Percentiles rank a stretch among this genome's conserved stretches.
Conservation (phyloP, 768 basidiomycete genomes). For the Suillus tomentosus region DNA sequence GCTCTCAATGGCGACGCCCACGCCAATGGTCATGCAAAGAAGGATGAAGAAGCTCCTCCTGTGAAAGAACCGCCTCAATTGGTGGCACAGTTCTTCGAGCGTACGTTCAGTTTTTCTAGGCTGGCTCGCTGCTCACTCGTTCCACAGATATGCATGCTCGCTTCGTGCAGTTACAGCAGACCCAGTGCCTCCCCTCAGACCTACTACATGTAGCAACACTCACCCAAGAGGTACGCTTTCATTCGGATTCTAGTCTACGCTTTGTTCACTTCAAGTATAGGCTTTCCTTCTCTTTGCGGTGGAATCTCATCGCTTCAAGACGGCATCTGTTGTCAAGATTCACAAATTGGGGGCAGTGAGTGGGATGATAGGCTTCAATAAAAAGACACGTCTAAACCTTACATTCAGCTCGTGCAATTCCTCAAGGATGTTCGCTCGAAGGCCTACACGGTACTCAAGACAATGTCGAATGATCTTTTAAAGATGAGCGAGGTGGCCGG, state of each 20-base stretch:
- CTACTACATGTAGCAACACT: slow-evolving; percentile 74
- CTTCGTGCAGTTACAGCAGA: slow-evolving; percentile 46
- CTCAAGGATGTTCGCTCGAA: slow-evolving; percentile 63
- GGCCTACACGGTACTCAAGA: slow-evolving; percentile 53
- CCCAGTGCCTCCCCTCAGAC: slow-evolving; percentile 47
- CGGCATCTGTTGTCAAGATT: slow-evolving; percentile 64
- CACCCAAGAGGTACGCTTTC: slow-evolving; percentile 63
- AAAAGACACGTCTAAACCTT: slow-evolving; percentile 9
- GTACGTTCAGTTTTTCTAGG: slow-evolving; percentile 35
- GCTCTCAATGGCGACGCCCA: slow-evolving; percentile 33
- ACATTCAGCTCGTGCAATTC: slow-evolving; percentile 60
- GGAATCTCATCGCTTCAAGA: slow-evolving; percentile 76
- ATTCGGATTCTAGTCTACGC: neutral
- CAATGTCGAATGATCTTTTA: slow-evolving; percentile 55
- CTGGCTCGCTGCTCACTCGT: neutral
- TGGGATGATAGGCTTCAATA: slow-evolving; percentile 12
- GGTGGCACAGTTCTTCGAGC: slow-evolving; percentile 62
- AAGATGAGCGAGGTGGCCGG: slow-evolving; percentile 54
- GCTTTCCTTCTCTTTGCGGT: slow-evolving; percentile 71
- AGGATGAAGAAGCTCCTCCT: slow-evolving; percentile 71
- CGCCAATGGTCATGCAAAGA: slow-evolving; percentile 55
- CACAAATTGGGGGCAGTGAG: slow-evolving; percentile 74
- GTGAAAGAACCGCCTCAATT: slow-evolving; percentile 61
- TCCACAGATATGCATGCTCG: slow-evolving; percentile 54
- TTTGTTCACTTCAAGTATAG: slow-evolving; percentile 37